Evolutionary conservation across 2,329 filamentous ascomycete genomes (phyloP).

Genomic region (Mycosphaerella sp.): DNA sequence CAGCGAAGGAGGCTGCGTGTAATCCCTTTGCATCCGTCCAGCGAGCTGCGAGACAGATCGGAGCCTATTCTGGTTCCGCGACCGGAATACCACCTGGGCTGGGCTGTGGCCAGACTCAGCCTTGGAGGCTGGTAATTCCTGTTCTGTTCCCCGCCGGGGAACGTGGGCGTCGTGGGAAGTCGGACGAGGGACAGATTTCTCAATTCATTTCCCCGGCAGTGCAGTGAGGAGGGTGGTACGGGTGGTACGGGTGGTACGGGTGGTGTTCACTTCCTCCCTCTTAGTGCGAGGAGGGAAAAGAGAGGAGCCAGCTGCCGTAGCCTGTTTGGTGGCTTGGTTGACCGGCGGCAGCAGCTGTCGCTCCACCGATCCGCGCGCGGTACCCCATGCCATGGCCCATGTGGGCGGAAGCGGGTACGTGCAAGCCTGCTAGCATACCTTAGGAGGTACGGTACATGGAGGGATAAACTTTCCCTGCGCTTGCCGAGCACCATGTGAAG

Average conservation of each 20-base stretch:
- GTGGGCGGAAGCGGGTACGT: neutral
- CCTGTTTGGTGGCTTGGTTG: neutral
- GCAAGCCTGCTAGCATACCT: too few relatives aligned
- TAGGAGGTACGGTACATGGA: neutral
- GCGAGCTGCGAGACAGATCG: neutral
- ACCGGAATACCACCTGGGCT: neutral
- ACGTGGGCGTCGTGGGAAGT: too few relatives aligned
- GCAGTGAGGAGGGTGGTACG: too few relatives aligned
- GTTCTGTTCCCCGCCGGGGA: too few relatives aligned
- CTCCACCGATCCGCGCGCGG: conserved; percentile 1
- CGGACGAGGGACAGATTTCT: too few relatives aligned
- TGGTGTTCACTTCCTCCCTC: too few relatives aligned
- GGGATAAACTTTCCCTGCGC: conserved; percentile 9
- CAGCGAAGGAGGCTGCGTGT: neutral
- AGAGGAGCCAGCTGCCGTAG: too few relatives aligned
- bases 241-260: too few relatives aligned
- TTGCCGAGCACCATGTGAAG: conserved; percentile 8
- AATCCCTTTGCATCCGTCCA: neutral
- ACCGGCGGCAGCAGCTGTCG: neutral
- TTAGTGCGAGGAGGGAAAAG: too few relatives aligned
- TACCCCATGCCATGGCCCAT: conserved; percentile 4
- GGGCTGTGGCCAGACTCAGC: neutral
- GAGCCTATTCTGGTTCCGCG: neutral
- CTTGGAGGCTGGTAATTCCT: too few relatives aligned
- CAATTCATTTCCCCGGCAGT: too few relatives aligned